These are phyloP conservation scores for Alternaria panax DNA, from an alignment of 2,329 filamentous ascomycete genomes.

Conservation along the genomic window DNA sequence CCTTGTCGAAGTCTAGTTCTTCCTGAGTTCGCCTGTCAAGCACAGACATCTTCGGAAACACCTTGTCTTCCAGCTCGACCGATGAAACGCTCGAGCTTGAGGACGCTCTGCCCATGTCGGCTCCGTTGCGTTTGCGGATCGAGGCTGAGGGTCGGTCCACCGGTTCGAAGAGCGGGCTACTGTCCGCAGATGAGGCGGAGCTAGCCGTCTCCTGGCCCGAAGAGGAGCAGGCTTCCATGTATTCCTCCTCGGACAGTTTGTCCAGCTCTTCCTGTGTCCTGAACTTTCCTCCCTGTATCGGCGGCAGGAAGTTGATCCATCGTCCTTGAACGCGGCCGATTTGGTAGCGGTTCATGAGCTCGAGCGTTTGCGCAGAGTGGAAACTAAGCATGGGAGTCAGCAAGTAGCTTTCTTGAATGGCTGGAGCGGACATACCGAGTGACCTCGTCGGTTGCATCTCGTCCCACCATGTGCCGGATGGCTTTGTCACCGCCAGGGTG, in stretches of 20 bases:
- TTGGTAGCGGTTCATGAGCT: conserved; percentile 80
- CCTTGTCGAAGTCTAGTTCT: conserved; percentile 76
- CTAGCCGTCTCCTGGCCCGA: conserved; percentile 38
- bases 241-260: conserved; percentile 46
- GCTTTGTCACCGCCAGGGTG: conserved; percentile 93
- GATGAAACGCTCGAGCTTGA: conserved; percentile 69
- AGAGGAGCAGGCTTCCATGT: conserved; percentile 21
- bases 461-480: conserved; percentile 90
- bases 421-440: conserved; percentile 70
- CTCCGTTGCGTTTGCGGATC: conserved; percentile 52
- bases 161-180: conserved; percentile 67
- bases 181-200: conserved; percentile 60
- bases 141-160: conserved; percentile 49
- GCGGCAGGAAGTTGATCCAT: conserved; percentile 89
- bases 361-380: conserved; percentile 79
- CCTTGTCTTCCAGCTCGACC: conserved; percentile 53
- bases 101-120: conserved; percentile 49
- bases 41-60: conserved; percentile 63
- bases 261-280: conserved; percentile 58
- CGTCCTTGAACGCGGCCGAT: conserved; percentile 81
- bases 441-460: conserved; percentile 94
- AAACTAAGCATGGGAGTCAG: conserved; percentile 62
- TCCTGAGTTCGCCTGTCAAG: conserved; percentile 76
- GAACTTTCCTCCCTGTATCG: conserved; percentile 88
- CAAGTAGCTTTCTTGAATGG: not conserved